These are phyloP conservation scores for Sphagnum magellanicum DNA, from an alignment of 228 moss, liverwort and hornwort genomes.

Conservation along the genomic window DNA sequence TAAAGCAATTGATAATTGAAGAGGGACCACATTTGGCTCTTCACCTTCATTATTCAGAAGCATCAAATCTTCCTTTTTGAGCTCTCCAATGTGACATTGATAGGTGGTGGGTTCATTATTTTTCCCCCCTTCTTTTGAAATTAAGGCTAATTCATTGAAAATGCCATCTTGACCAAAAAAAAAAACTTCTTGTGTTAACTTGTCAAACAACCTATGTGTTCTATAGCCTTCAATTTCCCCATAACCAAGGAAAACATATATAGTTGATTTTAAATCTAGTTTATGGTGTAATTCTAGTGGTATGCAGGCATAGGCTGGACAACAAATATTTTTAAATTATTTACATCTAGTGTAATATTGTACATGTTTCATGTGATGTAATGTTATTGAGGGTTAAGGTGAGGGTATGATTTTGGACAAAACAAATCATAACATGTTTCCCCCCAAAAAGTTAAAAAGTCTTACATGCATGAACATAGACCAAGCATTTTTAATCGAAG, in stretches of 20 bases:
- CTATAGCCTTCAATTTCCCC: neutral
- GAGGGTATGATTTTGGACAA: neutral
- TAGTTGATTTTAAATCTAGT: neutral
- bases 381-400: neutral
- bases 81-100: neutral
- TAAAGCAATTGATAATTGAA: neutral
- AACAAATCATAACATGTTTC: neutral
- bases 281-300: neutral
- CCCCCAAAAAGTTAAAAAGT: neutral
- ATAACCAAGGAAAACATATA: slow-evolving; percentile 1
- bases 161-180: neutral
- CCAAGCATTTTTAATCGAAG: neutral
- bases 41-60: neutral
- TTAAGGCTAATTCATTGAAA: neutral
- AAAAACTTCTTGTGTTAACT: neutral
- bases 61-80: neutral
- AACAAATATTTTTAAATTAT: slow-evolving; percentile 2
- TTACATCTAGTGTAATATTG: neutral
- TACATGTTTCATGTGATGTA: slow-evolving; percentile 1
- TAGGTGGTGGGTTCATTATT: neutral
- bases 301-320: neutral
- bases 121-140: neutral
- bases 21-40: neutral
- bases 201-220: neutral
- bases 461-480: neutral